Conservation (phyloP, 805 yeast species). For the Saturnispora galanensis region DNA sequence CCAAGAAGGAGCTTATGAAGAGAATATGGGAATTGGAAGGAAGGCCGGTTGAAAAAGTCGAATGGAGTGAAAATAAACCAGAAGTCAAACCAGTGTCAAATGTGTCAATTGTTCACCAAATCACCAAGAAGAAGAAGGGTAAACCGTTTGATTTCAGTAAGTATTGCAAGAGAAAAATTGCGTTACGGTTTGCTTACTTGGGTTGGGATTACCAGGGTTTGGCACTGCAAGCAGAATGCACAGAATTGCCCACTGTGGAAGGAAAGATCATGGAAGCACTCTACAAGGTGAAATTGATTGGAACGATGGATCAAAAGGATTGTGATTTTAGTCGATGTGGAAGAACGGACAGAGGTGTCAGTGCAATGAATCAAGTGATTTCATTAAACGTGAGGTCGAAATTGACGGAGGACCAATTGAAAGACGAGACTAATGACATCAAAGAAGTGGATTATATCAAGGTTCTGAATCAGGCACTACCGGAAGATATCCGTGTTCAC, state of each 20-base stretch:
- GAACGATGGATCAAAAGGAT: conserved; percentile 46
- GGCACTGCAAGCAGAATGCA: conserved; percentile 67
- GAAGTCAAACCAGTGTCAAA: not conserved
- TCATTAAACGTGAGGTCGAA: conserved; percentile 67
- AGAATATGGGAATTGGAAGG: conserved; percentile 49
- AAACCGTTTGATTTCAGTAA: conserved; percentile 57
- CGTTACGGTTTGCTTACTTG: conserved; percentile 72
- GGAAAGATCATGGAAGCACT: conserved; percentile 64
- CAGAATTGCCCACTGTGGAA: conserved; percentile 83
- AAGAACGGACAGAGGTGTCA: conserved; percentile 91
- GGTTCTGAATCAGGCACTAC: conserved; percentile 67
- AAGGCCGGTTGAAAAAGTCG: not conserved
- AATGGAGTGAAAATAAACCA: no score
- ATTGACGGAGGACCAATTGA: conserved; percentile 53
- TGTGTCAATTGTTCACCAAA: not conserved
- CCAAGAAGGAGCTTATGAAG: conserved; percentile 51
- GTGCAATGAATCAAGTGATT: conserved; percentile 93
- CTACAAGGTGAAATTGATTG: conserved; percentile 53
- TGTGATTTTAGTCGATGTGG: conserved; percentile 86
- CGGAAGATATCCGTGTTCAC: conserved; percentile 75
- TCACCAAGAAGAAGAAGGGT: conserved; percentile 18
- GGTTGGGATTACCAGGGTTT: conserved; percentile 96
- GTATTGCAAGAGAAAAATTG: conserved; percentile 57
- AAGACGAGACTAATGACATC: conserved; percentile 42
- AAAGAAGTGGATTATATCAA: conserved; percentile 69